Base-by-base conservation (phyloP, 192 early-diverging fungal species). In the Coemansia sp. region DNA sequence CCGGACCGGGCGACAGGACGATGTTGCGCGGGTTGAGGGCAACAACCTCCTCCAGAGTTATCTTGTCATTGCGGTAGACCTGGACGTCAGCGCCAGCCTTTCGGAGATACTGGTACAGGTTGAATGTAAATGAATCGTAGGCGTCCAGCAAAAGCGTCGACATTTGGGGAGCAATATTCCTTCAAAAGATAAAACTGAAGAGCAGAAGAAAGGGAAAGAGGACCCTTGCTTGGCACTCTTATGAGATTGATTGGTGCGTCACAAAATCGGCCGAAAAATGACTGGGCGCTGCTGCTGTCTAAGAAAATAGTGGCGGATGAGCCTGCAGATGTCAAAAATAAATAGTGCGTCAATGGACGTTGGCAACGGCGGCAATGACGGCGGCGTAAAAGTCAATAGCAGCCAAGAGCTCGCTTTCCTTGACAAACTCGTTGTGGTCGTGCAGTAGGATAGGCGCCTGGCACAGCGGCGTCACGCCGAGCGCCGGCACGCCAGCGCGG, bases 71-170 rank as follows among this genome's bases (percentile, higher is more conserved):
- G 34, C 98, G 87, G 72, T 85, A 92, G 43, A 99, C 98, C 37
- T 83, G 79, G 21, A 99, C 96, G 43, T 96, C 76, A 2, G 97
- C 97, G 14, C 96, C 96, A 16, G 95, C 87, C 67, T 91, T 86
- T 53, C 87, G 88, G 14, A 99, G 85, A 59, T 90, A 96, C 84
- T 98, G 96, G 83, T 97, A 98, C 34, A 99, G 86, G 79, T 99
- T 99, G 88, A 94, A 99, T 26, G 95, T 97, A 71, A 99, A 99
- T 65, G 89, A 92, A 85, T 99, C 97, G 87, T 96, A 99, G 70
- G 97, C 97, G 85, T 99, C 97, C 58, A 99, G 95, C 67, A 97
- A 85, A 56, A 98, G 62, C 3, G 79, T 82, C 2, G 79, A 48
- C 79, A 82, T 82, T 60, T n/a, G 10, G 23, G 5, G 31, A 31